Conservation (phyloP, 495 filamentous ascomycete species). For the Hypoxylon crocopeplum region DNA sequence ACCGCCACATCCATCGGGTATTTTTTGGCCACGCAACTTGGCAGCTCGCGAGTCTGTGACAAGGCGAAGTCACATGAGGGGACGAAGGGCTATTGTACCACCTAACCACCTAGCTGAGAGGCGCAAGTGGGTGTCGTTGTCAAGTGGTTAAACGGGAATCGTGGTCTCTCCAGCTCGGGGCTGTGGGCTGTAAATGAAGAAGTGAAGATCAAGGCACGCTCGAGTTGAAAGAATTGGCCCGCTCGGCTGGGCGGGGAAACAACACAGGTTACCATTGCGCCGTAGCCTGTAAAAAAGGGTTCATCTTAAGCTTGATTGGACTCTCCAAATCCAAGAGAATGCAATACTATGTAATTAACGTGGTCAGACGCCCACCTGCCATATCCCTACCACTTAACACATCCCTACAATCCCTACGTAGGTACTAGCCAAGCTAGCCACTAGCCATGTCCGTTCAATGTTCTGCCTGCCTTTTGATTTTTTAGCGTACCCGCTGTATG, state of each 20-base stretch:
- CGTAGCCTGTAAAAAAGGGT: slow-evolving; percentile 12
- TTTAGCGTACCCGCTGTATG: slow-evolving; percentile 35
- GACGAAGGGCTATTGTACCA: slow-evolving; percentile 3
- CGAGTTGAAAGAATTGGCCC: slow-evolving; percentile 32
- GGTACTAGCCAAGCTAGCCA: too few species aligned
- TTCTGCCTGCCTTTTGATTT: slow-evolving; percentile 18
- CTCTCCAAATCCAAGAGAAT: slow-evolving; percentile 18
- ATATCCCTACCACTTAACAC: slow-evolving; percentile 3
- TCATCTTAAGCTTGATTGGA: slow-evolving; percentile 23
- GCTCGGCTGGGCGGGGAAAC: slow-evolving; percentile 31
- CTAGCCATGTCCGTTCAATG: not conserved
- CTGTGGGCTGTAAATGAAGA: slow-evolving; percentile 39
- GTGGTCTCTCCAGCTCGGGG: slow-evolving; percentile 27
- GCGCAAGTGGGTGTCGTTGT: slow-evolving; percentile 33
- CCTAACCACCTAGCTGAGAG: slow-evolving; percentile 18
- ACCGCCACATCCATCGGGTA: slow-evolving; percentile 8
- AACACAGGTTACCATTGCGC: slow-evolving; percentile 28
- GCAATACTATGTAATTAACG: slow-evolving; percentile 33
- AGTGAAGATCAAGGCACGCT: slow-evolving; percentile 28
- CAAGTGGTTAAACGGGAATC: slow-evolving; percentile 36
- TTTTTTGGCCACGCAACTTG: slow-evolving; percentile 7
- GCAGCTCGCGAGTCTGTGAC: slow-evolving; percentile 14
- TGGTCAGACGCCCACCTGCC: slow-evolving; percentile 29
- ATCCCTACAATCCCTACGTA: not conserved
- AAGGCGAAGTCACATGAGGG: slow-evolving; percentile 32